Percentiles rank a stretch among this genome's conserved stretches.
These are phyloP conservation scores for Lathyrus aphaca DNA, from an alignment of 306 rosid genomes.

Conservation along the genomic window DNA sequence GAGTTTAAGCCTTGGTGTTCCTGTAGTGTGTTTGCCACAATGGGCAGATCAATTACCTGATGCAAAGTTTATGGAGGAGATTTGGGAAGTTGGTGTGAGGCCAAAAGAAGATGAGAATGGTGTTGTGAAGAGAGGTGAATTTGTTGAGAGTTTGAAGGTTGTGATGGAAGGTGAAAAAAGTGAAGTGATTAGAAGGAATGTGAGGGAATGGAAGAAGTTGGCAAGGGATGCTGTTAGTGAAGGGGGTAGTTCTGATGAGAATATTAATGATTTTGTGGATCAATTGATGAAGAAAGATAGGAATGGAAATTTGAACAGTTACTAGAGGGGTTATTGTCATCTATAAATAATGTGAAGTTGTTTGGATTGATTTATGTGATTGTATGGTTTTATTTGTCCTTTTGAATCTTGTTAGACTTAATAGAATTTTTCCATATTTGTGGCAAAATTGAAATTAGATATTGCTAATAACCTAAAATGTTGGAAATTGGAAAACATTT, in stretches of 20 bases:
- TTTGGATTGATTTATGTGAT: not conserved
- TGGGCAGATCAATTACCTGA: conserved; percentile 71
- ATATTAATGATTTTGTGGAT: conserved; percentile 49
- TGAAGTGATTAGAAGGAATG: conserved; percentile 47
- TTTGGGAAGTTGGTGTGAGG: conserved; percentile 68
- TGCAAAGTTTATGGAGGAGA: conserved; percentile 61
- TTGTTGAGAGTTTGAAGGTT: conserved; percentile 48
- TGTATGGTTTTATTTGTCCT: not conserved
- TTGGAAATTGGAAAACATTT: not conserved
- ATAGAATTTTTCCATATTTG: not conserved
- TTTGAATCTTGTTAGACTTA: conserved; percentile 1
- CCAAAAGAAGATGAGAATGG: conserved; percentile 61
- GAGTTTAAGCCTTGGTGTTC: conserved; percentile 66
- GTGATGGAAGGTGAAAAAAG: conserved; percentile 61
- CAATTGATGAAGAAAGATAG: conserved; percentile 34
- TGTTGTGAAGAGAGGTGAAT: conserved; percentile 53
- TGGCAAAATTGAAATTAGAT: not conserved
- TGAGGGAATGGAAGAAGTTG: conserved; percentile 49
- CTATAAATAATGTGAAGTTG: not conserved
- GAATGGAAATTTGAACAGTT: conserved; percentile 31
- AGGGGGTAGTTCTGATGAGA: conserved; percentile 57
- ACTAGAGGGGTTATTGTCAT: conserved; percentile 11
- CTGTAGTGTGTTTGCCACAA: conserved; percentile 66
- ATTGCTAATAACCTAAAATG: not conserved
- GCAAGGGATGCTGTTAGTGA: conserved; percentile 54